phyloP scores from a whole-genome alignment of 2,329 filamentous ascomycete genomes.

The Talaromyces albobiverticillius region DNA sequence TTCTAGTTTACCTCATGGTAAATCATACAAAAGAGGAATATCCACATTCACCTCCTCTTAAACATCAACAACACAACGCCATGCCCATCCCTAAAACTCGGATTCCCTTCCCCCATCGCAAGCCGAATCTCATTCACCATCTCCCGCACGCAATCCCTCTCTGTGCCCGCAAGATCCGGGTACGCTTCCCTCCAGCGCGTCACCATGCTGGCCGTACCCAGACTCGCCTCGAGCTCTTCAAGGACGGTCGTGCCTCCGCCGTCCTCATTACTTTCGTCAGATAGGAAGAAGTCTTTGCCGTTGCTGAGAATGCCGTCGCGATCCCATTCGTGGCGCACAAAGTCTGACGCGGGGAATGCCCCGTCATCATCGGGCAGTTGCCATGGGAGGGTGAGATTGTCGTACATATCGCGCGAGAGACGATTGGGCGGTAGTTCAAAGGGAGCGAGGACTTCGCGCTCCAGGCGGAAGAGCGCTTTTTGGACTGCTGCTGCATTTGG shows the following conservation, averaged over 20 bases:
- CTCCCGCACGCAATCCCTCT: constrained; percentile 29
- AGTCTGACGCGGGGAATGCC: constrained; percentile 40
- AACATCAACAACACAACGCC: constrained; percentile 14
- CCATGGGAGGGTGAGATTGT: constrained; percentile 51
- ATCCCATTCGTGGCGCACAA: constrained; percentile 45
- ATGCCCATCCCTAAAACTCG: constrained; percentile 10
- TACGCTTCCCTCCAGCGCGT: constrained; percentile 42
- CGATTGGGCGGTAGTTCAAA: constrained; percentile 45
- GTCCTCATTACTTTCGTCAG: constrained; percentile 9
- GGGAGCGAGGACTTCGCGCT: constrained; percentile 34
- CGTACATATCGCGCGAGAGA: constrained; percentile 42
- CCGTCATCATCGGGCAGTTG: constrained; percentile 21
- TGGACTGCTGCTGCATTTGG: constrained; percentile 46
- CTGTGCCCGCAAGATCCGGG: constrained; percentile 33
- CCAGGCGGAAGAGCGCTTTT: constrained; percentile 37
- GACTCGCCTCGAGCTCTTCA: constrained; percentile 19
- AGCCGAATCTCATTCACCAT: constrained; percentile 10
- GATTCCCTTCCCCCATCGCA: constrained; percentile 10
- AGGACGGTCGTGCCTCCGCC: constrained; percentile 13
- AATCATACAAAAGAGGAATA: too few relatives aligned
- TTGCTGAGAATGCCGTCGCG: constrained; percentile 27
- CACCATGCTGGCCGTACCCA: constrained; percentile 40
- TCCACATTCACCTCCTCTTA: constrained; percentile 19
- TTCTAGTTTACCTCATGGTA: too few relatives aligned
- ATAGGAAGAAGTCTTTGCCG: constrained; percentile 27